Percentiles rank a stretch among this genome's conserved stretches.
phyloP scores from a whole-genome alignment of 257 asterid genomes.

The Solanum rostratum region DNA sequence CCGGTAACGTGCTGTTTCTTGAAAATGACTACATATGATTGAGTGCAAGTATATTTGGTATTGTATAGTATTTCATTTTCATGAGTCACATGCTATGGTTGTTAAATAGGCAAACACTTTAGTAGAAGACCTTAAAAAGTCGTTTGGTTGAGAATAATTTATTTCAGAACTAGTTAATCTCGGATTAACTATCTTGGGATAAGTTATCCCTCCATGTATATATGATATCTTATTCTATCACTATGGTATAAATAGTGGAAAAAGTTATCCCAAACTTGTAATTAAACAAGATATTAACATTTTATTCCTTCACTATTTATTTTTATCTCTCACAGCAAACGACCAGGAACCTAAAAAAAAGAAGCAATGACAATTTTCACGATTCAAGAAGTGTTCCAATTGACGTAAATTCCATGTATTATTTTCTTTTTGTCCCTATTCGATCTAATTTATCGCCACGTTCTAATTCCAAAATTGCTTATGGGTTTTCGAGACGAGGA shows the following conservation, averaged over 20 bases:
- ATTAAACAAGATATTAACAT: too few species aligned
- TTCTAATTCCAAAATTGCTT: not conserved
- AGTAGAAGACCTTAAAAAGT: not conserved
- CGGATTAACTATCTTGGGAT: too few species aligned
- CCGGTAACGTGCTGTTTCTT: not conserved
- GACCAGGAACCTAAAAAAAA: too few species aligned
- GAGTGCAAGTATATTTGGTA: not conserved
- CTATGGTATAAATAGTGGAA: too few species aligned
- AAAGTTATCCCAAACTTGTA: too few species aligned
- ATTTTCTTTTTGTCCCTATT: not conserved
- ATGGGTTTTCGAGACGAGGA: too few species aligned
- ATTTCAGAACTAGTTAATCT: too few species aligned
- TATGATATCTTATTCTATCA: too few species aligned
- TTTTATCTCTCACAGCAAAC: too few species aligned
- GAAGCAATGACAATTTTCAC: not conserved
- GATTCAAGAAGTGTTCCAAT: not conserved
- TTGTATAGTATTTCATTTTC: not conserved
- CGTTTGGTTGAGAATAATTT: too few species aligned
- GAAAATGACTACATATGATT: not conserved
- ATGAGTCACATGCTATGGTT: not conserved
- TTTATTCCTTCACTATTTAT: too few species aligned
- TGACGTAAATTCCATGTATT: not conserved
- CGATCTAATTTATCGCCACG: not conserved
- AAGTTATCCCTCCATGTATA: too few species aligned
- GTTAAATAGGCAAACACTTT: not conserved